Evolutionary conservation across 225 moss, liverwort and hornwort genomes (phyloP).

Genomic region (Bryoerythrophyllum caledonicum): DNA sequence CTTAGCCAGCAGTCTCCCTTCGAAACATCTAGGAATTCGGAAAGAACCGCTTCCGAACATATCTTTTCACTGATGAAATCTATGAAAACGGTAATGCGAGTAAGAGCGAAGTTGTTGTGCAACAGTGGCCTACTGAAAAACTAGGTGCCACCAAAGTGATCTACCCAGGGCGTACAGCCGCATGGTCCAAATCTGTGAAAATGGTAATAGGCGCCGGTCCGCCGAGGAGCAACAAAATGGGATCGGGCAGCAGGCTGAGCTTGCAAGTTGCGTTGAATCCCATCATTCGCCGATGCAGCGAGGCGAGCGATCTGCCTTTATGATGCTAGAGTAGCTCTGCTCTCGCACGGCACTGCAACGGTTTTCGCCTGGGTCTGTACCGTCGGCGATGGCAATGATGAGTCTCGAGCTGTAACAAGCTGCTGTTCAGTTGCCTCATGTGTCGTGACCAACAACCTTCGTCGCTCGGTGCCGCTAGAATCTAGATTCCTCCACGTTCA

Average conservation of each 20-base stretch:
- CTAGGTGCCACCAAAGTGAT: too few relatives aligned
- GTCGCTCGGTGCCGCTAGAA: neutral
- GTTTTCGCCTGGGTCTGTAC: neutral
- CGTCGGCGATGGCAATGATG: neutral
- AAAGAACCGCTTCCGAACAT: too few relatives aligned
- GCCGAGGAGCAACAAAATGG: neutral
- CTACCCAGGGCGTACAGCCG: neutral
- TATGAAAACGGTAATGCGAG: neutral
- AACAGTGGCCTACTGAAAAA: too few relatives aligned
- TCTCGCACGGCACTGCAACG: neutral
- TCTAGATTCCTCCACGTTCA: neutral
- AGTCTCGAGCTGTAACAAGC: too few relatives aligned
- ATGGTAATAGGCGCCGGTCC: neutral
- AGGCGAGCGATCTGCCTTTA: too few relatives aligned
- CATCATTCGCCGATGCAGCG: too few relatives aligned
- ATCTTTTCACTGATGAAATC: too few relatives aligned
- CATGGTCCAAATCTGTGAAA: too few relatives aligned
- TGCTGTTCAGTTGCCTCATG: neutral
- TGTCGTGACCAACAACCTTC: neutral
- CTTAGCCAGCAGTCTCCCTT: too few relatives aligned
- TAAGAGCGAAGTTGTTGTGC: neutral
- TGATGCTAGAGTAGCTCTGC: neutral
- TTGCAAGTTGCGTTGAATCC: too few relatives aligned
- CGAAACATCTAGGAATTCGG: too few relatives aligned
- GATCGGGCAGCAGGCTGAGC: too few relatives aligned